Evolutionary conservation across 495 filamentous ascomycete species (phyloP).

Genomic region (Trichoderma gamsii): DNA sequence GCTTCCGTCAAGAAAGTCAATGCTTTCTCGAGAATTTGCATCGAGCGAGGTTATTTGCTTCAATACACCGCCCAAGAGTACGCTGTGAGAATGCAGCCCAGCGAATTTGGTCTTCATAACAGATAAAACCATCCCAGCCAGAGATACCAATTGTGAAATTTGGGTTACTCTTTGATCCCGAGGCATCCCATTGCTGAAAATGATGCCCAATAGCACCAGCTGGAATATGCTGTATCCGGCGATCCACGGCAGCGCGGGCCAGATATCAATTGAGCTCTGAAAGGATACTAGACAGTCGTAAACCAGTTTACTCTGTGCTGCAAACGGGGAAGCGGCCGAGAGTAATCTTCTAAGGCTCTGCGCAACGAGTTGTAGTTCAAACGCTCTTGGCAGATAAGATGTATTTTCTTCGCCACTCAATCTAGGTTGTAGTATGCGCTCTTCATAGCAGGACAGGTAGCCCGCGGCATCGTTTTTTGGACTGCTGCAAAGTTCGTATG

Average conservation of each 20-base stretch:
- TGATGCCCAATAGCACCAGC: background rate
- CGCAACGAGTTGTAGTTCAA: background rate
- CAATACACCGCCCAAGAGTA: background rate
- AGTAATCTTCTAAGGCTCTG: background rate
- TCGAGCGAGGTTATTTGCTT: background rate
- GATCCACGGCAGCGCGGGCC: slow-evolving; percentile 8
- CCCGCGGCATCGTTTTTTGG: background rate
- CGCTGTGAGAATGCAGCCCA: background rate
- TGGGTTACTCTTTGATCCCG: background rate
- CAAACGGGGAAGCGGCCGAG: background rate
- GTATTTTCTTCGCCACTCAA: background rate
- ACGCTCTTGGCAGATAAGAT: background rate
- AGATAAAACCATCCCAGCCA: background rate
- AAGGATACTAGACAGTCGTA: background rate
- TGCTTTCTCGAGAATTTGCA: background rate
- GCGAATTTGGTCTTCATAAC: background rate
- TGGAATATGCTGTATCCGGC: background rate
- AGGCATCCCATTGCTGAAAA: background rate
- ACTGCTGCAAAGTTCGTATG: background rate
- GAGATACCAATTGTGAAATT: background rate
- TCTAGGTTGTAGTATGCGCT: background rate
- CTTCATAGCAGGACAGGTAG: background rate
- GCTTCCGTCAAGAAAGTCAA: slow-evolving; percentile 1
- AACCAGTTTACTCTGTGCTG: background rate
- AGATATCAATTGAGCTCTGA: background rate